Conservation (phyloP, 495 filamentous ascomycete species). For the Penicillium steckii region DNA sequence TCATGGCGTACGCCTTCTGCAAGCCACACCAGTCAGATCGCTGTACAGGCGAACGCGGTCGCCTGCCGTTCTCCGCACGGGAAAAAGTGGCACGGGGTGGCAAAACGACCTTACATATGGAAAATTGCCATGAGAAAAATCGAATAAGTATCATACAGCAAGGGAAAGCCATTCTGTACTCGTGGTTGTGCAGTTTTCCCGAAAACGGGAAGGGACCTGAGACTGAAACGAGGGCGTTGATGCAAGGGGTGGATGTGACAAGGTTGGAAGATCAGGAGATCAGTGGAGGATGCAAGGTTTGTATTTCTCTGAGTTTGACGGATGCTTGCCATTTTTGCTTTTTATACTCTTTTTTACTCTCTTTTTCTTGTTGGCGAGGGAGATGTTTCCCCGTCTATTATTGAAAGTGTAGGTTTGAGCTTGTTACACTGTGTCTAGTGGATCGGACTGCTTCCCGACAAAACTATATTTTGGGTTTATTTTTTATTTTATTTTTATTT, state of each 20-base stretch:
- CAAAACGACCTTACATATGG: conserved; percentile 25
- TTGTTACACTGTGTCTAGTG: not conserved
- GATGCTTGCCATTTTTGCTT: conserved; percentile 9
- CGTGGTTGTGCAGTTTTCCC: conserved; percentile 12
- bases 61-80: conserved; percentile 4
- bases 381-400: not conserved
- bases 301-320: conserved; percentile 2
- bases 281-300: conserved; percentile 16
- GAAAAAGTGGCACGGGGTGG: not conserved
- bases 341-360: not conserved
- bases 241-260: conserved; percentile 19
- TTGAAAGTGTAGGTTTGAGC: not conserved
- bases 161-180: conserved; percentile 1
- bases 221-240: conserved; percentile 18
- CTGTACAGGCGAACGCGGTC: conserved; percentile 16
- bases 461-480: not conserved
- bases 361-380: not conserved
- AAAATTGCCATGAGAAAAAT: not conserved
- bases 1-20: conserved; percentile 14
- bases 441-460: not conserved
- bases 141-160: not conserved
- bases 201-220: conserved; percentile 6
- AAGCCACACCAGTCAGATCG: conserved; percentile 28
- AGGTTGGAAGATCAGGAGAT: conserved; percentile 18
- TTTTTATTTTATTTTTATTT: too few relatives aligned